Base-by-base conservation (phyloP, 208 protist genomes). In the Trypanosoma melophagium region DNA sequence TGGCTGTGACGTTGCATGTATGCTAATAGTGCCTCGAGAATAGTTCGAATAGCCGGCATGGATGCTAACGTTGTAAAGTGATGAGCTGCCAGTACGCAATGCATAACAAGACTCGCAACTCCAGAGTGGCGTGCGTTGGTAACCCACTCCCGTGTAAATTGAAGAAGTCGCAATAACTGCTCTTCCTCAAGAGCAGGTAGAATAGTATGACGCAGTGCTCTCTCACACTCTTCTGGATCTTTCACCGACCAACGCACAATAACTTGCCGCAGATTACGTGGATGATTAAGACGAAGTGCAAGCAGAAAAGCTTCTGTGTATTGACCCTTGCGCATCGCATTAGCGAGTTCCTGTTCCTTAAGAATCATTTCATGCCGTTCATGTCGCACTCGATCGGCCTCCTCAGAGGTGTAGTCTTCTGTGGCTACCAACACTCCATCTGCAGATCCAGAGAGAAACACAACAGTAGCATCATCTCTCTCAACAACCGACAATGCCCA, bases 121-220 rank as follows among this genome's bases (percentile, higher is more conserved):
- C 75, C 69, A 67, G 79, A 84, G 61, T 94, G 81, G 3, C 89
- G 88, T 45, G 86, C 92, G 79, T 96, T 97, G 13, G 87, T 93
- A 41, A 96, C 81, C 93, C 93, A 97, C 79, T 97, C 88, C 0
- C 87, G 87, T 35, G 86, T 94, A 75, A 92, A 97, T 71, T 95
- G 79, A 59, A 97, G 73, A n/a, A 96, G 74, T 8, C 80, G 81
- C 5, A 81, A 63, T 60, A 97, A 54, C 47, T 90, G 65, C 10
- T 92, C 86, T 55, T 83, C 79, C 17, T 66, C 67, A 12, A 95
- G 76, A 0, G 62, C 42, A 0, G 86, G 84, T 50, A 95, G 63
- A 25, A 97, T 72, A 63, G 76, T 75, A 0, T 41, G n/a, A 9
- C 79, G 75, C 44, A 97, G 73, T 7, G 76, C 68, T 31, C 60